phyloP scores from a whole-genome alignment of 2,329 filamentous ascomycete genomes.

The Sporothrix protearum region DNA sequence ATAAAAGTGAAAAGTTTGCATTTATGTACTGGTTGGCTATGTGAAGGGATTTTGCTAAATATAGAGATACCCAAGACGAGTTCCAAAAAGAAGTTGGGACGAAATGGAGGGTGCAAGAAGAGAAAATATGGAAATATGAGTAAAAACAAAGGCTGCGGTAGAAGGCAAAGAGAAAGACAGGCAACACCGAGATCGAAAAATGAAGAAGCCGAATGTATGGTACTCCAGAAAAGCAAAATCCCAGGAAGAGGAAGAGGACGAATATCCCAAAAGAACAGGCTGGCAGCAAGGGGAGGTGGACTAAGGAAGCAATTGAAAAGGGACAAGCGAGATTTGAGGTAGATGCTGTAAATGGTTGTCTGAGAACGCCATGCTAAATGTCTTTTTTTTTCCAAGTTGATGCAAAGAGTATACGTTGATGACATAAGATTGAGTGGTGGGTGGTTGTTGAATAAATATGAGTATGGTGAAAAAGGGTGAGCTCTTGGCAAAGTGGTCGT shows the following conservation, averaged over 20 bases:
- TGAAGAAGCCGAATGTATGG: slow-evolving; percentile 7
- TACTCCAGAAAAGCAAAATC: slow-evolving; percentile 15
- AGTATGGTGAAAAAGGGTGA: slow-evolving; percentile 19
- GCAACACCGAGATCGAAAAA: neutral
- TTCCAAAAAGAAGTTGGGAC: neutral
- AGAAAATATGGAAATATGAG: neutral
- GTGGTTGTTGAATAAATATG: slow-evolving; percentile 21
- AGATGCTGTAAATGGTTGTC: slow-evolving; percentile 10
- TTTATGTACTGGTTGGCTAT: slow-evolving; percentile 17
- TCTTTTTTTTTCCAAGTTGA: slow-evolving; percentile 15
- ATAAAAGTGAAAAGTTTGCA: slow-evolving; percentile 9
- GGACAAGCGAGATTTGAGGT: neutral
- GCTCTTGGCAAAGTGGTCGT: neutral
- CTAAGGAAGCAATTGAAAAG: neutral
- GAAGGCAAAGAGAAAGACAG: neutral
- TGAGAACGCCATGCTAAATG: slow-evolving; percentile 6
- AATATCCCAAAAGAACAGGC: slow-evolving; percentile 6
- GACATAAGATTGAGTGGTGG: slow-evolving; percentile 26
- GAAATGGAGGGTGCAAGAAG: neutral
- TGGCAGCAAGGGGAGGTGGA: neutral
- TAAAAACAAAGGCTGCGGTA: neutral
- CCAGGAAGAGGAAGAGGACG: neutral
- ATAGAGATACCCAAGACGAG: slow-evolving; percentile 15
- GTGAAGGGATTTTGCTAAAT: slow-evolving; percentile 13
- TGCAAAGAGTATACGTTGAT: slow-evolving; percentile 10